Conservation (phyloP, 495 filamentous ascomycete genomes). For the Penicillium chermesinum region DNA sequence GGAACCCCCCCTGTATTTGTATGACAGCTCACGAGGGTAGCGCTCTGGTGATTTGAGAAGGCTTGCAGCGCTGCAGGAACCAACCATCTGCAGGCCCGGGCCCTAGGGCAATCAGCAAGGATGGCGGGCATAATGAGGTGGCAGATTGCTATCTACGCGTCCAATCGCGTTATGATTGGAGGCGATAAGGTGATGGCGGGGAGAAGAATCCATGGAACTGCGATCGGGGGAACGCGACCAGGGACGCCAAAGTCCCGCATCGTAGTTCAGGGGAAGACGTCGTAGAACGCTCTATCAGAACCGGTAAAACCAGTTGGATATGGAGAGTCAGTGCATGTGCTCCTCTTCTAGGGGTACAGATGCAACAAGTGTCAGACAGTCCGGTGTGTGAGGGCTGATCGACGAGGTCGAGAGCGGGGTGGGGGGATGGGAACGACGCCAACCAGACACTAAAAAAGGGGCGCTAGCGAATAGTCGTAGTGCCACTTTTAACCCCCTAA, state of each 20-base stretch:
- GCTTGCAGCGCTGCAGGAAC: neutral
- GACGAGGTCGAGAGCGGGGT: conserved; percentile 25
- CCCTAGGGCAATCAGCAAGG: neutral
- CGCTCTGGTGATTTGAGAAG: neutral
- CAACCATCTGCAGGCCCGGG: neutral
- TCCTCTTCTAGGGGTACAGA: neutral
- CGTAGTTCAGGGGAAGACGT: too few relatives aligned
- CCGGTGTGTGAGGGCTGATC: conserved; percentile 30
- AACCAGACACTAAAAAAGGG: conserved; percentile 5
- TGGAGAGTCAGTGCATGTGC: neutral
- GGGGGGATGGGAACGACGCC: conserved; percentile 15
- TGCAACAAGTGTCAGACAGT: conserved; percentile 18
- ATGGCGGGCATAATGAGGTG: neutral
- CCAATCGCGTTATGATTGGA: neutral
- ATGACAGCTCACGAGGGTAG: neutral
- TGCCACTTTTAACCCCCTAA: conserved; percentile 14
- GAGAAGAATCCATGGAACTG: conserved; percentile 5
- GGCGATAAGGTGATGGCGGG: neutral
- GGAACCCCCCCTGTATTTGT: neutral
- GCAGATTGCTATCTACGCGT: neutral
- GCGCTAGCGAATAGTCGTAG: conserved; percentile 17
- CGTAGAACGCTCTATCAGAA: too few relatives aligned
- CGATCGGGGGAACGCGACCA: conserved; percentile 2
- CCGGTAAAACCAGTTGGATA: too few relatives aligned
- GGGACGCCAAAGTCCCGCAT: too few relatives aligned